phyloP scores from a whole-genome alignment of 495 filamentous ascomycete genomes.

The Filosporella fistucella region DNA sequence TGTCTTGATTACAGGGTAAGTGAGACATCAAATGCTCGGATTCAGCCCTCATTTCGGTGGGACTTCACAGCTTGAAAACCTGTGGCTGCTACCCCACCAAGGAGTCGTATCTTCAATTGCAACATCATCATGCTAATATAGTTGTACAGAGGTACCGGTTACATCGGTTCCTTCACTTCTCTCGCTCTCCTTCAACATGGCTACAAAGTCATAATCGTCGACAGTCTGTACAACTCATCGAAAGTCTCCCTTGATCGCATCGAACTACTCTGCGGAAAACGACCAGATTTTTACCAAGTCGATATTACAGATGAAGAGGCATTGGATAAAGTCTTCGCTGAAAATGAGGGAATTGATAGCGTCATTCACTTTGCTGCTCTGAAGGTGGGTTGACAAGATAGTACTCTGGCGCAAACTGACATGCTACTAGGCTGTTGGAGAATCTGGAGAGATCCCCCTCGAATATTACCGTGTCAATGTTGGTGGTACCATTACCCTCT shows the following conservation, averaged over 20 bases:
- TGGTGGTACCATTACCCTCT: constrained; percentile 82
- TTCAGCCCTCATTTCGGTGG: too few species aligned
- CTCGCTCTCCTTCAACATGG: constrained; percentile 87
- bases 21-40: constrained; percentile 9
- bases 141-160: constrained; percentile 79
- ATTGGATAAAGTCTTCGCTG: constrained; percentile 83
- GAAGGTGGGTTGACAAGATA: constrained; percentile 53
- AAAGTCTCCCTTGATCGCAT: constrained; percentile 85
- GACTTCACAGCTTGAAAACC: neutral
- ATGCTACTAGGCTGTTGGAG: constrained; percentile 74
- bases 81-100: constrained; percentile 8
- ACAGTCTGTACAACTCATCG: constrained; percentile 95
- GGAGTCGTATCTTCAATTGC: neutral
- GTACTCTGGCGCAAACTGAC: constrained; percentile 4
- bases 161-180: constrained; percentile 96
- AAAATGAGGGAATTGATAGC: constrained; percentile 89
- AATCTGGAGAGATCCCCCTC: constrained; percentile 90
- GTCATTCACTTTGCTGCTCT: constrained; percentile 98
- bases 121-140: constrained; percentile 8
- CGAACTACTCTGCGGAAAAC: constrained; percentile 87
- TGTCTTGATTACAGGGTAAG: constrained; percentile 88
- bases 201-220: constrained; percentile 93
- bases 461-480: constrained; percentile 99
- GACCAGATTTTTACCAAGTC: constrained; percentile 76
- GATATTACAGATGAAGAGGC: constrained; percentile 82